These are phyloP conservation scores for Achaetomium macrosporum DNA, from an alignment of 2,329 filamentous ascomycete species.

Conservation along the genomic window DNA sequence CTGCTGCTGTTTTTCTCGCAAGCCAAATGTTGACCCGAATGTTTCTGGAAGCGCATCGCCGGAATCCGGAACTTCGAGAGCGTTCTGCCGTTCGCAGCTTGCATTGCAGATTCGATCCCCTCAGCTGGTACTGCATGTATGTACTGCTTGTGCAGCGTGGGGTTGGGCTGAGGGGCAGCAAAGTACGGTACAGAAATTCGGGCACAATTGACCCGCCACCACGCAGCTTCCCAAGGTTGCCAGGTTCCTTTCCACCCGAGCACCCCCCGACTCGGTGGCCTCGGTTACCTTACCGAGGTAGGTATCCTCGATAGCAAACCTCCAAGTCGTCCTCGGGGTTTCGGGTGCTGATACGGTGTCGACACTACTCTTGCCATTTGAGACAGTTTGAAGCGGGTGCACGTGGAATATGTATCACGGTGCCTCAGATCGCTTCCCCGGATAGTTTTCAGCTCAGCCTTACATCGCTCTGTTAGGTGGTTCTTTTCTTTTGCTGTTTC, in stretches of 20 bases:
- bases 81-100: background rate
- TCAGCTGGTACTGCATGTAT: background rate
- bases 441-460: too few relatives aligned
- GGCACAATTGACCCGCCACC: conserved; percentile 5
- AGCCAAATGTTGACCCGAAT: background rate
- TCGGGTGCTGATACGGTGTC: too few relatives aligned
- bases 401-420: too few relatives aligned
- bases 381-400: too few relatives aligned
- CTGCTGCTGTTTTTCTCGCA: background rate
- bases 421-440: too few relatives aligned
- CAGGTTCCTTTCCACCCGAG: background rate
- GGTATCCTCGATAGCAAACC: too few relatives aligned
- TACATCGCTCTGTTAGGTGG: too few relatives aligned
- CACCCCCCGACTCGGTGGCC: background rate
- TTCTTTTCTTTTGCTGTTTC: too few relatives aligned
- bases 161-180: background rate
- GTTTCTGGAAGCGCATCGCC: background rate
- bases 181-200: background rate
- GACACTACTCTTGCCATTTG: too few relatives aligned
- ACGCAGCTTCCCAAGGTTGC: background rate
- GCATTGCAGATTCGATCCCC: background rate
- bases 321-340: too few relatives aligned
- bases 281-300: too few relatives aligned
- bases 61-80: background rate
- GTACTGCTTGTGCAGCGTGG: background rate